Evolutionary conservation across 345 rosid species (phyloP).

Genomic region (Rhodamnia rubescens): DNA sequence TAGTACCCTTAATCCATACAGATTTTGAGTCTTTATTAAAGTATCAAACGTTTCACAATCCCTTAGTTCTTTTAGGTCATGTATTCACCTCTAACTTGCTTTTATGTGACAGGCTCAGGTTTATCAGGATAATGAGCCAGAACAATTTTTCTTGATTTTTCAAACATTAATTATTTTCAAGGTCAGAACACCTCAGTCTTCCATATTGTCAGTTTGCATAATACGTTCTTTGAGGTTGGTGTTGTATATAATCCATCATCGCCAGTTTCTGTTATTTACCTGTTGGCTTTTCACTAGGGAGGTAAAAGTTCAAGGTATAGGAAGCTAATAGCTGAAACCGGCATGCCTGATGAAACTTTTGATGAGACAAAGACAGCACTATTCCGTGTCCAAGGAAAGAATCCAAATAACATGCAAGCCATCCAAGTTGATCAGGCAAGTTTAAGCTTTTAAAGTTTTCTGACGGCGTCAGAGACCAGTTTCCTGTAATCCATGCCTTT

Average conservation of each 20-base stretch:
- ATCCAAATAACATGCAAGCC: conserved; percentile 64
- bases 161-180: conserved; percentile 42
- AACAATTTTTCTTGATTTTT: conserved; percentile 45
- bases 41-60: not conserved
- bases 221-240: not conserved
- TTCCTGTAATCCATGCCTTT: not conserved
- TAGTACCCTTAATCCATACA: not conserved
- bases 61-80: not conserved
- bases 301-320: conserved; percentile 50
- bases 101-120: conserved; percentile 42
- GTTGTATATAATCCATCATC: not conserved
- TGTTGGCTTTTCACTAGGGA: conserved; percentile 34
- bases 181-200: conserved; percentile 22
- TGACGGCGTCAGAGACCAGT: not conserved
- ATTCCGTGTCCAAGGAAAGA: conserved; percentile 66
- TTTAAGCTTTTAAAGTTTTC: conserved; percentile 3
- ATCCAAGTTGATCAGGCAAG: conserved; percentile 69
- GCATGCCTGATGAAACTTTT: conserved; percentile 30
- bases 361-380: conserved; percentile 38
- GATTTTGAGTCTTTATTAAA: not conserved
- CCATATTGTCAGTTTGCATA: not conserved
- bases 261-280: not conserved
- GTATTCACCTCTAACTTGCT: not conserved
- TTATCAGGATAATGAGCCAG: conserved; percentile 54
- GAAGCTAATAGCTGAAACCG: conserved; percentile 32